phyloP scores from a whole-genome alignment of 2,329 filamentous ascomycete species.

The Scedosporium apiospermum region DNA sequence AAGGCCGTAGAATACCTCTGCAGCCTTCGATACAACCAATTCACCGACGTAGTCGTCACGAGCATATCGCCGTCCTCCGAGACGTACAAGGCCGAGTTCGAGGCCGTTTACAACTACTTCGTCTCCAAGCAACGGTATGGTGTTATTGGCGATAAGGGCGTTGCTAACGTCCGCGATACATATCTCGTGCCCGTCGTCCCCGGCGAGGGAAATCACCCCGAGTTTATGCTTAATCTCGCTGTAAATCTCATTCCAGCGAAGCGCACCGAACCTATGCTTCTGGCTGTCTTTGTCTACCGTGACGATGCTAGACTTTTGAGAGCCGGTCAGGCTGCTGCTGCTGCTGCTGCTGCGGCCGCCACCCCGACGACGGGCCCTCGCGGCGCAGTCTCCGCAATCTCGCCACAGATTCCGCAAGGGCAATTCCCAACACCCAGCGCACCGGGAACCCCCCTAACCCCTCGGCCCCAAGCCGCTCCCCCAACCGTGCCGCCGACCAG shows the following conservation, averaged over 20 bases:
- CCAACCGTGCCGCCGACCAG: neutral
- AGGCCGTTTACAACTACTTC: constrained; percentile 82
- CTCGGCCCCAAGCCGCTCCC: neutral
- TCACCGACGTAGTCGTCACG: constrained; percentile 77
- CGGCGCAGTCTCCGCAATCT: neutral
- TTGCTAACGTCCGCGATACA: constrained; percentile 73
- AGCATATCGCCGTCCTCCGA: constrained; percentile 58
- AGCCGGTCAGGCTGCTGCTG: neutral
- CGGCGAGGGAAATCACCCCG: constrained; percentile 62
- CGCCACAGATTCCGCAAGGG: constrained; percentile 19
- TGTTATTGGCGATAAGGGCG: constrained; percentile 68
- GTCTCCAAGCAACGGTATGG: constrained; percentile 72
- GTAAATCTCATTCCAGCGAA: constrained; percentile 69
- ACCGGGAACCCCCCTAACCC: neutral
- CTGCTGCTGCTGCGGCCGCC: neutral
- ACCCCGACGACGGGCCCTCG: neutral
- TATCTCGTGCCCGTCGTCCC: constrained; percentile 81
- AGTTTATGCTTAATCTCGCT: constrained; percentile 82
- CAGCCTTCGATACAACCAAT: constrained; percentile 69
- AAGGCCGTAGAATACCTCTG: constrained; percentile 88
- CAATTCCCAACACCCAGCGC: constrained; percentile 11
- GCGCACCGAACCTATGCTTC: constrained; percentile 64
- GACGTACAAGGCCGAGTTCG: constrained; percentile 53
- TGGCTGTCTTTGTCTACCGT: constrained; percentile 78
- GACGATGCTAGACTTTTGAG: constrained; percentile 31